Base-by-base conservation (phyloP, 345 rosid genomes). In the Salix viminalis region DNA sequence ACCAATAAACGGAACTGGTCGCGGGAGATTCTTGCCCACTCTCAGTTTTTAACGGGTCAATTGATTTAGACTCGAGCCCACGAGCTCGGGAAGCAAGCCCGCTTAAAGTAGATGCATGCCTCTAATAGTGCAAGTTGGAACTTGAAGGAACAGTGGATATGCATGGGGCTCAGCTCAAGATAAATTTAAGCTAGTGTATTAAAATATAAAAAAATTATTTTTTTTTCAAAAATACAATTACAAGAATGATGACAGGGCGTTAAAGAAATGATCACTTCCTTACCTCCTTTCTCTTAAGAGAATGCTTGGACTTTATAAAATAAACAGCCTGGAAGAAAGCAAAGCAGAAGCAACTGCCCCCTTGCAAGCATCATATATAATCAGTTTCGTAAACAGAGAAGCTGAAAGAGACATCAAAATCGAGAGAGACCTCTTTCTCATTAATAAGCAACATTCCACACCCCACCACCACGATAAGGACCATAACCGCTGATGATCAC, bases 371-470 rank as follows among this genome's bases (percentile, higher is more conserved):
- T 37, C 74, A 36, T 28, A 1, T 28, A 28, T 6, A 41, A 76
- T 69, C 80, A 64, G 75, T 77, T 62, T 76, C 68, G 74, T 73
- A 36, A 48, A 62, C 21, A 64, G 58, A 30, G 62, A 69, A 73
- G 21, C 10, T 32, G 75, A 36, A 52, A 65, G 71, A 76, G 39
- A 66, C 65, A 37, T 65, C 76, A 76, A 64, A 79, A 79, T 76
- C 80, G 71, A 82, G 76, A 36, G 72, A 69, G 79, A 61, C 75
- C 68, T 37, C 74, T 69, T 73, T 58, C 75, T 58, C 79, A 77
- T 74, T 74, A 75, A 72, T 58, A 81, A 71, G 80, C 84, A 81
- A 78, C 80, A 81, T 84, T 81, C 86, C 69, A 26, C 61, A 14
- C 70, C 73, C 74, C 62, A 58, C 70, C 61, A 1, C 71, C 62